Conservation (phyloP, 768 basidiomycete genomes). For the Termitomyces sp. region DNA sequence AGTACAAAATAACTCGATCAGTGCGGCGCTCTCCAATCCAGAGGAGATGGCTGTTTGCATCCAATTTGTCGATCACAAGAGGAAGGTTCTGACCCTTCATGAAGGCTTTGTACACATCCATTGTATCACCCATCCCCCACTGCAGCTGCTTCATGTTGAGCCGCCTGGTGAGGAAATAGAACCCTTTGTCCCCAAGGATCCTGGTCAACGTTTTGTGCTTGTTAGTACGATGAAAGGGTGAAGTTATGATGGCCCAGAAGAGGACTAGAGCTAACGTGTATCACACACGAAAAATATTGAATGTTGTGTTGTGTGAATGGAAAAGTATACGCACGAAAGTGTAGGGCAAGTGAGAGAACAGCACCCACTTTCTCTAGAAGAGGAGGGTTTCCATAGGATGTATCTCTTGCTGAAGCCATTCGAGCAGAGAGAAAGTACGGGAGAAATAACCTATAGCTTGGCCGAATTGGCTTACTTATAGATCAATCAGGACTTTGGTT, state of each 20-base stretch:
- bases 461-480: background rate
- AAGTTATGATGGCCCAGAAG: conserved; percentile 18
- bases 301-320: background rate
- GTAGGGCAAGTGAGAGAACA: background rate
- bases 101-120: conserved; percentile 18
- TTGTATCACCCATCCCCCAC: conserved; percentile 17
- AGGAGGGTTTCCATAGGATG: conserved; percentile 13
- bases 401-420: conserved; percentile 10
- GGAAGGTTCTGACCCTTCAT: conserved; percentile 18
- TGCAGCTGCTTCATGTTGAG: conserved; percentile 22
- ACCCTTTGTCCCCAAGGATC: conserved; percentile 14
- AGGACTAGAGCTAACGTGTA: conserved; percentile 15
- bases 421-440: background rate
- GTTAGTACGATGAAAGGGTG: conserved; percentile 18
- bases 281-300: background rate
- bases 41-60: conserved; percentile 21
- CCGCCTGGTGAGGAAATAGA: conserved; percentile 8
- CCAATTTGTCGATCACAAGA: conserved; percentile 22
- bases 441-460: background rate
- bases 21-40: conserved; percentile 29
- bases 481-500: background rate
- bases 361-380: conserved; percentile 8
- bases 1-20: conserved; percentile 26
- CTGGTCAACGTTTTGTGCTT: conserved; percentile 19
- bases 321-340: conserved; percentile 9